A percentile compares a stretch with the other conserved stretches of the same genome.
These are phyloP conservation scores for Yarrowia sp. DNA, from an alignment of 805 yeast species.

Conservation along the genomic window DNA sequence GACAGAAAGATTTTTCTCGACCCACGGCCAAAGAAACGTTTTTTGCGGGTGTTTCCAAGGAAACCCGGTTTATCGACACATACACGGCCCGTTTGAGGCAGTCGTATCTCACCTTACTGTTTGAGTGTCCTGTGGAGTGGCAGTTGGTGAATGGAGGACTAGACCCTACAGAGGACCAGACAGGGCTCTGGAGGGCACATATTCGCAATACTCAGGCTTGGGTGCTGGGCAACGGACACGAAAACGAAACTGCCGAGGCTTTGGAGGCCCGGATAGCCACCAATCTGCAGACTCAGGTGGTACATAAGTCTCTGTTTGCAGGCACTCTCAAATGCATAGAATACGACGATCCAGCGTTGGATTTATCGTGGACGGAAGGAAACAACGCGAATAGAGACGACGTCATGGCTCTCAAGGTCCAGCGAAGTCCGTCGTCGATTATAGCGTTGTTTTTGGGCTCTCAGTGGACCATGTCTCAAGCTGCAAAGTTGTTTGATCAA, in stretches of 20 bases:
- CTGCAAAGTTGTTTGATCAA: background rate
- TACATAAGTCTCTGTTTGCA: conserved; percentile 5
- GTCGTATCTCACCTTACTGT: background rate
- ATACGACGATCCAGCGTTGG: conserved; percentile 10
- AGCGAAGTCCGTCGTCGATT: background rate
- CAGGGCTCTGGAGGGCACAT: background rate
- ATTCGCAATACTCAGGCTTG: background rate
- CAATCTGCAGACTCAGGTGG: background rate
- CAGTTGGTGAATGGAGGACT: background rate
- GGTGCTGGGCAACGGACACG: background rate
- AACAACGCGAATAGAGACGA: background rate
- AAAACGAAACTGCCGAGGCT: background rate
- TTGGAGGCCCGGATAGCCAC: background rate
- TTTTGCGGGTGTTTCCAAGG: conserved; percentile 13
- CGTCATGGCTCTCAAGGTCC: background rate
- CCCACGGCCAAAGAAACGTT: background rate
- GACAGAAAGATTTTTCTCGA: conserved; percentile 21
- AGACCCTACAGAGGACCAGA: conserved; percentile 2
- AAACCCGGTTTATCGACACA: conserved; percentile 23
- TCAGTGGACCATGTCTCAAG: background rate
- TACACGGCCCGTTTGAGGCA: background rate
- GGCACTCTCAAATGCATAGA: conserved; percentile 24
- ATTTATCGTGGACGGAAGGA: background rate
- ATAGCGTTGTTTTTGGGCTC: conserved; percentile 9
- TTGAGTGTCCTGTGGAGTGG: conserved; percentile 22